Conservation (phyloP, 257 asterid genomes). For the Solanum clarkiae region DNA sequence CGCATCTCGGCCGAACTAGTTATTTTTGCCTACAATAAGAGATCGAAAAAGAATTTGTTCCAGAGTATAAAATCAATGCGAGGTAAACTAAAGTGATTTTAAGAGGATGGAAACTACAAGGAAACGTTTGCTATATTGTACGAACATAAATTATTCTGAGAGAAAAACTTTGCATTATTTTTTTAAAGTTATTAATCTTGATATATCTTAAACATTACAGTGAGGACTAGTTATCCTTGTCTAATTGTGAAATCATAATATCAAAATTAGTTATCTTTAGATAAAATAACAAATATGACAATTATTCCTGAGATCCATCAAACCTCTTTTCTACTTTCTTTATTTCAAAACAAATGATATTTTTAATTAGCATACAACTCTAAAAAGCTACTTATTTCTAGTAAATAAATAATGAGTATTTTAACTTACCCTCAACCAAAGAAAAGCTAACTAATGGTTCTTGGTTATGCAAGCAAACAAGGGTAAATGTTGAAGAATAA, state of each 20-base stretch:
- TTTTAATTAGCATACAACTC: no score
- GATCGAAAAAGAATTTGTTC: background rate
- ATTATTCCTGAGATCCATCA: background rate
- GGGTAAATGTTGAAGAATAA: no score
- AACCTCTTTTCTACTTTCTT: background rate
- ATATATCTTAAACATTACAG: no score
- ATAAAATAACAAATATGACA: no score
- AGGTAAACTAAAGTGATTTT: background rate
- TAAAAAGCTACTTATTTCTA: no score
- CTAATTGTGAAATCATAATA: background rate
- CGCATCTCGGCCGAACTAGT: no score
- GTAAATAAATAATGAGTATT: no score
- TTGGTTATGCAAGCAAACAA: background rate
- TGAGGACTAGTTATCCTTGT: background rate
- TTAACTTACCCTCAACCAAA: background rate
- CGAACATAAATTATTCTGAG: no score
- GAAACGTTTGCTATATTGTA: no score
- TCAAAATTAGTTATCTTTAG: background rate
- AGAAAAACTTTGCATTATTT: no score
- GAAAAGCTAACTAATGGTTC: background rate
- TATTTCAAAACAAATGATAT: no score
- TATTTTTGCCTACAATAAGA: background rate
- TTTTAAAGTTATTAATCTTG: no score
- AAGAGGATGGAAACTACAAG: background rate
- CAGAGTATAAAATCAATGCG: background rate